phyloP scores from a whole-genome alignment of 1,284 basidiomycete species.

The Austropuccinia psidii region DNA sequence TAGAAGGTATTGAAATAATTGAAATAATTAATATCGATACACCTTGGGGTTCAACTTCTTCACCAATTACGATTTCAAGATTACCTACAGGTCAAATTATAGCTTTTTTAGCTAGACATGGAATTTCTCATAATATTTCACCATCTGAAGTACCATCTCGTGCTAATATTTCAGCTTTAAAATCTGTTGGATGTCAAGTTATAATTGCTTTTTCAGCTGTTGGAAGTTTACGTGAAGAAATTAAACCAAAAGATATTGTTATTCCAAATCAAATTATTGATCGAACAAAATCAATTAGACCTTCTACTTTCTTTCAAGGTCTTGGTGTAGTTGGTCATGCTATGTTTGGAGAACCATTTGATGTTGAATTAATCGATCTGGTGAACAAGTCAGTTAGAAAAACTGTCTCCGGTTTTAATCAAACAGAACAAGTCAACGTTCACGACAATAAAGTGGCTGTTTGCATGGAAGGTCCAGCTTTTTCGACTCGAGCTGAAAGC shows the following conservation, averaged over 20 bases:
- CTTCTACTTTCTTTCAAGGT: conserved; percentile 70
- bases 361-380: conserved; percentile 60
- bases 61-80: conserved; percentile 77
- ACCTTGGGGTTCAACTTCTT: conserved; percentile 91
- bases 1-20: conserved; percentile 74
- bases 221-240: conserved; percentile 89
- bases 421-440: conserved; percentile 54
- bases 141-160: conserved; percentile 72
- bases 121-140: conserved; percentile 61
- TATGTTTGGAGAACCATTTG: conserved; percentile 69
- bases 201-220: conserved; percentile 93
- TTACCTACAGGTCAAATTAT: conserved; percentile 69
- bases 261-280: conserved; percentile 93
- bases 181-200: conserved; percentile 77
- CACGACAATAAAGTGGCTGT: conserved; percentile 78
- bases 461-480: conserved; percentile 96
- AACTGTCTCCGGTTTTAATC: conserved; percentile 56
- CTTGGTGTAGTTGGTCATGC: conserved; percentile 80
- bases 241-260: conserved; percentile 65
- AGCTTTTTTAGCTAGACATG: conserved; percentile 90
- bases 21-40: conserved; percentile 54
- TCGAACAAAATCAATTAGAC: conserved; percentile 82
- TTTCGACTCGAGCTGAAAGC: conserved; percentile 85
- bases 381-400: conserved; percentile 59
- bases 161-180: conserved; percentile 93